phyloP scores from a whole-genome alignment of 164 flowering plant species.

The Warburgia ugandensis region DNA sequence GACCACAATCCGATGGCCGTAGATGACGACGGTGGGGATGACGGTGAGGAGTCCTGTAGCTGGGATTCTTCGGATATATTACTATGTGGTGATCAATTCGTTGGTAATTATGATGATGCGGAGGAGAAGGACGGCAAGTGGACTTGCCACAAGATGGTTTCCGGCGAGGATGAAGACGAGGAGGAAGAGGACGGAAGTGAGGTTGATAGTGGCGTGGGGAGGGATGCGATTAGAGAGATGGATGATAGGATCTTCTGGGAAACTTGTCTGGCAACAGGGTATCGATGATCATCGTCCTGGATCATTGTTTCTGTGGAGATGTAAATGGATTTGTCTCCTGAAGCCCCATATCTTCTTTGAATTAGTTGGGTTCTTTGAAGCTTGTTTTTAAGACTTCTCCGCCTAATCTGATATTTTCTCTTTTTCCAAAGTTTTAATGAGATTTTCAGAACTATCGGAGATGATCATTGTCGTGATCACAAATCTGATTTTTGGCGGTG shows the following conservation, averaged over 20 bases:
- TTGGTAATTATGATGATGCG: neutral
- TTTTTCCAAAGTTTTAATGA: too few species aligned
- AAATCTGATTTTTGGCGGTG: too few species aligned
- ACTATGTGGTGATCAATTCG: too few species aligned
- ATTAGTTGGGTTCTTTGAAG: too few species aligned
- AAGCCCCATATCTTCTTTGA: too few species aligned
- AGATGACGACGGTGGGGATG: neutral
- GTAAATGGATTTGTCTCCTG: too few species aligned
- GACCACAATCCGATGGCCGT: neutral
- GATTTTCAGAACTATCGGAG: too few species aligned
- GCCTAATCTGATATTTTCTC: too few species aligned
- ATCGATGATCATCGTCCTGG: too few species aligned
- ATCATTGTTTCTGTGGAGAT: too few species aligned
- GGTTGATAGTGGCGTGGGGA: neutral
- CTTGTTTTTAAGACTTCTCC: too few species aligned
- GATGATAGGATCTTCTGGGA: slow-evolving; percentile 6
- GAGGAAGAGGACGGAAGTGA: neutral
- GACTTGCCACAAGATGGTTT: neutral
- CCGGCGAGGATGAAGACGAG: neutral
- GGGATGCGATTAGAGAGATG: neutral
- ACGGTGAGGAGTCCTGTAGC: slow-evolving; percentile 16
- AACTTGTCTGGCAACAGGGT: slow-evolving; percentile 4
- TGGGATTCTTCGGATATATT: slow-evolving; percentile 1
- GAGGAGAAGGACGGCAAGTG: neutral
- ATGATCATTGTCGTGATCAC: too few species aligned